phyloP scores from a whole-genome alignment of 176 grass and related monocot genomes.

The Musa itinerans region DNA sequence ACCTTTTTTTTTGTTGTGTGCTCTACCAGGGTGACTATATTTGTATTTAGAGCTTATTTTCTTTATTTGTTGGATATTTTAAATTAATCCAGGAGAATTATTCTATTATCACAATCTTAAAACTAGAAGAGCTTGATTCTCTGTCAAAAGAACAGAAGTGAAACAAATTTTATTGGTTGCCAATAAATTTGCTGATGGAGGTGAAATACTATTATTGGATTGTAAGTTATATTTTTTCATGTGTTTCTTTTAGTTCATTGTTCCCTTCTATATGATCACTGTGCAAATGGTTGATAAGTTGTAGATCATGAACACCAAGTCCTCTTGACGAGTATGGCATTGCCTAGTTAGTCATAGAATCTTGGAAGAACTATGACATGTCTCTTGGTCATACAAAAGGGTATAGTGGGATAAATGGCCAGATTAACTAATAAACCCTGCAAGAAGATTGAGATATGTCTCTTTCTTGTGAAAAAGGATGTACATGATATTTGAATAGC shows the following conservation, averaged over 20 bases:
- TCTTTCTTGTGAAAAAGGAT: not conserved
- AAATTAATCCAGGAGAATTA: too few relatives aligned
- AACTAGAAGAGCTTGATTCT: not conserved
- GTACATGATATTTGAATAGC: too few relatives aligned
- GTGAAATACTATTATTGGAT: not conserved
- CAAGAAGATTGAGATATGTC: not conserved
- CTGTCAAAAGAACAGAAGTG: not conserved
- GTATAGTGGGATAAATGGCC: not conserved
- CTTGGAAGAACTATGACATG: not conserved
- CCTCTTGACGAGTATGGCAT: not conserved
- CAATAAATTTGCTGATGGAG: not conserved
- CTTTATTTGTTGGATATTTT: too few relatives aligned
- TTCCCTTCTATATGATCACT: not conserved
- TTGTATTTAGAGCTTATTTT: not conserved
- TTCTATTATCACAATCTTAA: not conserved
- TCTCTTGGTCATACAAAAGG: not conserved
- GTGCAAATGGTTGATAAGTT: not conserved
- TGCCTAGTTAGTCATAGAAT: not conserved
- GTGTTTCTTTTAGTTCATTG: not conserved
- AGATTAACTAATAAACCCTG: not conserved
- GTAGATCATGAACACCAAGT: too few relatives aligned
- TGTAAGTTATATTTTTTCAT: not conserved
- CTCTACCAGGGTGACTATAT: not conserved
- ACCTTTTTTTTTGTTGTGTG: not conserved
- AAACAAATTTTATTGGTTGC: not conserved